Evolutionary conservation across 306 rosid species (phyloP), one percentile per base, ranked within the genome.

Genomic region (Dalbergia oliveri): DNA sequence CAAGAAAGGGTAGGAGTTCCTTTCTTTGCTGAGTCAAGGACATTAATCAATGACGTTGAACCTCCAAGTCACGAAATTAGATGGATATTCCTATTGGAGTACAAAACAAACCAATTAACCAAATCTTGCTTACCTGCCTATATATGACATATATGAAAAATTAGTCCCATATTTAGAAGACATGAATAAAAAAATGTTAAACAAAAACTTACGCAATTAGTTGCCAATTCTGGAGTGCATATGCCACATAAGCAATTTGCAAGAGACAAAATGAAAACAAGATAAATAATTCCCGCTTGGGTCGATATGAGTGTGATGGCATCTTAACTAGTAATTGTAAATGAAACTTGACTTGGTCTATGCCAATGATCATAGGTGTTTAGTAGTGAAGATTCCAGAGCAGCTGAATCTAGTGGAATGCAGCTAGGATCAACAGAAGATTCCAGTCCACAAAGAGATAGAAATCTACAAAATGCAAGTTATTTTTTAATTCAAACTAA

Each of bases 11-110:
- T 11, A 19, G n/a, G 60, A 51, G 72, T 51, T 67, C 41, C 47
- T 72, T 72, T 79, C 45, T 15, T 62, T 72, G 84, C 44, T 56
- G 79, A 65, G 69, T 37, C 6, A 16, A 5, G 67, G 50, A 41
- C 43, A 56, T 49, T 43, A 39, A 77, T 14, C 59, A 73, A 64
- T 65, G 57, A 31, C 49, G 37, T 49, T 62, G 61, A 47, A 47
- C 44, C 63, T 33, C 63, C 51, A 34, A 12, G 19, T 76, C 47
- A 33, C 53, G 19, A 33, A 47, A 62, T 49, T 15, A 23, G 44
- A 13, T 51, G 49, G 26, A 16, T 11, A 13, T 57, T 72, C 45
- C 59, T 10, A 16, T 62, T 62, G 56, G 72, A 49, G 83, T 49
- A 50, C 45, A 61, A 70, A 61, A 12, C 56, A 61, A 62, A 70